Evolutionary conservation across 257 asterid species (phyloP), one percentile per base, ranked within the genome.

Genomic region (Fraxinus excelsior): DNA sequence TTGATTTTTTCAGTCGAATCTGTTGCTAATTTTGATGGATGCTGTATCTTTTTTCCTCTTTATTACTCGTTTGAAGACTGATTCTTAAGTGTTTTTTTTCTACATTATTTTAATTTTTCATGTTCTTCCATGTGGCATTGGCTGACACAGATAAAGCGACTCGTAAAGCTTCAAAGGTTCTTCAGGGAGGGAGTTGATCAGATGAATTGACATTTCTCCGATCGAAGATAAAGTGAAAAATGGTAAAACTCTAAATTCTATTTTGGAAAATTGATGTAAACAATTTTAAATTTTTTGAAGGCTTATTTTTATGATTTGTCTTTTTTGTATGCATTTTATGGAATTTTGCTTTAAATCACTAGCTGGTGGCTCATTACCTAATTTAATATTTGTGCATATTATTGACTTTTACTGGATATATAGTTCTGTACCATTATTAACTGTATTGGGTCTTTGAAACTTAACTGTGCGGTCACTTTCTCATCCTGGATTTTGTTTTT

Each of bases 241-340:
- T 81, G 90, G 87, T 86, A 79, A 75, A 4, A 14, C 73, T 73
- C 75, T 58, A 25, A 46, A 29, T 80, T n/a, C n/a, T 51, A 46
- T 58, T 25, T 58, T 5, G 66, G 68, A 51, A 67, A 72, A 34
- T 56, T 75, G 62, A 82, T 37, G 23, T 60, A 16, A n/a, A 34
- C 25, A 32, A 62, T 74, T 71, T 8, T 78, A 46, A 28, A 7
- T 35, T 75, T 62, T 56, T 58, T 7, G 7, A 44, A 67, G 79
- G 58, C 53, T 51, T 73, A 32, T 73, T 76, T 71, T 21, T n/a
- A 42, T 76, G 78, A 62, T 70, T 70, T 53, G 53, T 34, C 32
- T 68, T 38, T 38, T 62, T 68, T 77, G 76, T 35, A 74, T 79
- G 70, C 46, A 44, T 74, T 29, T 28, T 25, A 3, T 67, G 19